Percentiles rank a stretch among this genome's conserved stretches.
phyloP scores from a whole-genome alignment of 148 eudicot species.

The Euryodendron excelsum region DNA sequence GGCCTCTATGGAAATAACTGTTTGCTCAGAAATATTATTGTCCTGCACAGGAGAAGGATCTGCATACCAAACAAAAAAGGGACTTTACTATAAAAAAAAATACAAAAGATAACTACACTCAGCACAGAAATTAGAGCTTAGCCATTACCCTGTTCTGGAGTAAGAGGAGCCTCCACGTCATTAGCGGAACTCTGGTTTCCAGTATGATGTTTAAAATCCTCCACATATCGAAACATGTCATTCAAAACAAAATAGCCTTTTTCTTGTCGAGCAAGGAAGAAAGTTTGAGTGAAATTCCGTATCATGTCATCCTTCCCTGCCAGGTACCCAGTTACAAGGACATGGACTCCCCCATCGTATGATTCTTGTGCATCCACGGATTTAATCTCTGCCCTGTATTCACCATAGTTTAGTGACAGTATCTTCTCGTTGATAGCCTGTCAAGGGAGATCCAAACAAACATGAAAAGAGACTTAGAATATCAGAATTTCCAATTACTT shows the following conservation, averaged over 20 bases:
- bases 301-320: slow-evolving; percentile 43
- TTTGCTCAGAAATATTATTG: slow-evolving; percentile 33
- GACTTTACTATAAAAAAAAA: slow-evolving; percentile 15
- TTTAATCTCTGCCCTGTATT: slow-evolving; percentile 59
- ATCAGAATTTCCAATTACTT: not conserved
- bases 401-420: slow-evolving; percentile 56
- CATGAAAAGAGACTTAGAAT: slow-evolving; percentile 6
- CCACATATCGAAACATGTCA: slow-evolving; percentile 73
- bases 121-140: slow-evolving; percentile 1
- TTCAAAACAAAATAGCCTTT: slow-evolving; percentile 81
- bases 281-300: slow-evolving; percentile 38
- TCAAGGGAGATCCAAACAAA: not conserved
- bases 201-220: slow-evolving; percentile 28
- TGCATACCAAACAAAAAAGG: slow-evolving; percentile 17
- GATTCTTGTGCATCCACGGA: slow-evolving; percentile 92
- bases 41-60: slow-evolving; percentile 44
- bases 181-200: slow-evolving; percentile 26
- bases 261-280: slow-evolving; percentile 93
- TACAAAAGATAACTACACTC: not conserved
- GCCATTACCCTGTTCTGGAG: slow-evolving; percentile 48
- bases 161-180: slow-evolving; percentile 34
- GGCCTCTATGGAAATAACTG: slow-evolving; percentile 29
- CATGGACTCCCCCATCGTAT: slow-evolving; percentile 65
- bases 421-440: slow-evolving; percentile 83
- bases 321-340: slow-evolving; percentile 72